Percentiles rank a stretch among this genome's conserved stretches.
phyloP scores from a whole-genome alignment of 2,329 filamentous ascomycete species.

The Hypoxylon sp. region DNA sequence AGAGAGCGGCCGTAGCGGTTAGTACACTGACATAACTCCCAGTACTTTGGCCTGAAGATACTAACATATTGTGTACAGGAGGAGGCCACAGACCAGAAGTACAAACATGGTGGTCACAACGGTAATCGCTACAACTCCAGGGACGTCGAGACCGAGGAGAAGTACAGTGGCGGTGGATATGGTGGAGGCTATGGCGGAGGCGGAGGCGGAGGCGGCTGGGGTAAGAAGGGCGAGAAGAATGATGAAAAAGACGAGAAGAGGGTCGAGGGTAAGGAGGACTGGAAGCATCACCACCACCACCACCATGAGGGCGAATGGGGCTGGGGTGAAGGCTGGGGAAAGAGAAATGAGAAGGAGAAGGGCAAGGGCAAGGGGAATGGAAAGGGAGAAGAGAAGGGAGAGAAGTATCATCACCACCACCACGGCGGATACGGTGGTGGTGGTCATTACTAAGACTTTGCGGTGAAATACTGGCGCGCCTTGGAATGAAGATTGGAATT shows the following conservation, averaged over 20 bases:
- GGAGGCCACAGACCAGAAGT: neutral
- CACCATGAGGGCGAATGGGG: constrained; percentile 9
- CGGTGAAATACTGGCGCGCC: too few relatives aligned
- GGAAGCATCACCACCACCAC: constrained; percentile 1
- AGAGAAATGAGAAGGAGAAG: neutral
- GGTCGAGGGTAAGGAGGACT: constrained; percentile 19
- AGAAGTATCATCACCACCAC: neutral
- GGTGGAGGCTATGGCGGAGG: constrained; percentile 1
- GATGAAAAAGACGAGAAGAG: neutral
- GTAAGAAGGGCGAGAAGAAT: neutral
- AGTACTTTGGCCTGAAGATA: too few relatives aligned
- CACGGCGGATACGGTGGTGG: neutral
- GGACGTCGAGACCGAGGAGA: neutral
- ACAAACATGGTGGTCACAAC: neutral
- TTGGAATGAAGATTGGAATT: too few relatives aligned
- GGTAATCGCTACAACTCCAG: neutral
- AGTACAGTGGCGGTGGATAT: constrained; percentile 12
- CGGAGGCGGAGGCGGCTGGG: constrained; percentile 9
- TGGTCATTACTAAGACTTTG: too few relatives aligned
- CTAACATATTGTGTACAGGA: too few relatives aligned
- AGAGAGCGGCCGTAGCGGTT: constrained; percentile 16
- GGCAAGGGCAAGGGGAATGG: constrained; percentile 1
- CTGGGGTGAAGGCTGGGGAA: constrained; percentile 15
- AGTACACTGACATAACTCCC: too few relatives aligned
- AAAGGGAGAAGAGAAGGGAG: neutral